Base-by-base conservation (phyloP, 495 filamentous ascomycete species). In the Physcia stellaris region DNA sequence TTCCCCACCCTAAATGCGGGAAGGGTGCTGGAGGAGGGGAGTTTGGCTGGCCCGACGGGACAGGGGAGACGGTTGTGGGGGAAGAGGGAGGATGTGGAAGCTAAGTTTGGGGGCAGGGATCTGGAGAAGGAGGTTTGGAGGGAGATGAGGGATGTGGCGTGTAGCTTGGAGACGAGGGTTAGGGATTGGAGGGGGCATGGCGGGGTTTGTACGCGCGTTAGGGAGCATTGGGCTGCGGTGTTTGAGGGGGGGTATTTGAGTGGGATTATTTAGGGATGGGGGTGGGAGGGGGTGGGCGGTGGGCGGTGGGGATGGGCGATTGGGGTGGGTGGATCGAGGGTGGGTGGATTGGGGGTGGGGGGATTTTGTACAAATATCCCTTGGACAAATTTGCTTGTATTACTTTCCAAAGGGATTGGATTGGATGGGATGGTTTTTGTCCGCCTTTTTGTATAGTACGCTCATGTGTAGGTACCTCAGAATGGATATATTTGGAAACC, bases 251-350 rank as follows among this genome's bases (percentile, higher is more conserved):
- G 13, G n/a, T n/a, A n/a, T n/a, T n/a, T n/a, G n/a, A n/a, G n/a
- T n/a, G n/a, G n/a, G n/a, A n/a, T n/a, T n/a, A n/a, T n/a, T n/a
- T n/a, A n/a, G n/a, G n/a, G 13, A 28, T 7, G 26, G 26, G 26
- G 26, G 26, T 28, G 26, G 7, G 57, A 80, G 72, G 41, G 70
- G 68, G 55, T 70, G 64, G 48, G 57, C 13, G 26, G 26, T n/a
- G n/a, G n/a, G n/a, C n/a, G n/a, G n/a, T n/a, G n/a, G n/a, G n/a
- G n/a, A n/a, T n/a, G n/a, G n/a, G n/a, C n/a, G n/a, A n/a, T n/a
- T n/a, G n/a, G n/a, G n/a, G n/a, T n/a, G n/a, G n/a, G n/a, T n/a
- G n/a, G n/a, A n/a, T n/a, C n/a, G n/a, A n/a, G n/a, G n/a, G n/a
- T n/a, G n/a, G n/a, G n/a, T n/a, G n/a, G n/a, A n/a, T n/a, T n/a